These are phyloP conservation scores for Alternaria sp. DNA, from an alignment of 2,329 filamentous ascomycete genomes.

Conservation along the genomic window DNA sequence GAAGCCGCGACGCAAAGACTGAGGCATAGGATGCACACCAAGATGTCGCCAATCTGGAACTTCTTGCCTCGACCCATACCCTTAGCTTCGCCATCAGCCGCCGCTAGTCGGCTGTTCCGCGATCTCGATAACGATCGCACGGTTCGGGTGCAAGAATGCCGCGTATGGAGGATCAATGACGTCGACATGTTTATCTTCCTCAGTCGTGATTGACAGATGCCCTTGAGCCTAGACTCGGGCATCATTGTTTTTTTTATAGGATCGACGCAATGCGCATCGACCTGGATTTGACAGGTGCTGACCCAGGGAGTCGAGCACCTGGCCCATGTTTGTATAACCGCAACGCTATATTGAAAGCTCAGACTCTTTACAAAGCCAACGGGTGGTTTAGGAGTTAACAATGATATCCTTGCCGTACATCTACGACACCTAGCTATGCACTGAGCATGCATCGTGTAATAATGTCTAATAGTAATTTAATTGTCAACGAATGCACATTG, in stretches of 20 bases:
- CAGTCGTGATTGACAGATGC: neutral
- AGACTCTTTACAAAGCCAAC: neutral
- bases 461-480: neutral
- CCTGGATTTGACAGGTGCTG: neutral
- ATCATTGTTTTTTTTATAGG: neutral
- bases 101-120: slow-evolving; percentile 3
- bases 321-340: neutral
- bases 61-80: neutral
- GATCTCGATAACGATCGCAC: neutral
- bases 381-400: too few species aligned
- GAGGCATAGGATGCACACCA: neutral
- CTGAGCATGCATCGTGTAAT: neutral
- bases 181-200: neutral
- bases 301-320: neutral
- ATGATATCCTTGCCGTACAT: neutral
- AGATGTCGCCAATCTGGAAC: neutral
- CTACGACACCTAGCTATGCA: neutral
- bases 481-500: neutral
- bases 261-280: neutral
- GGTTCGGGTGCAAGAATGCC: neutral
- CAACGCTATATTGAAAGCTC: neutral
- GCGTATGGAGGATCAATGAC: neutral
- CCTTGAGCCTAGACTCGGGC: neutral
- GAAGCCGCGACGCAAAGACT: neutral
- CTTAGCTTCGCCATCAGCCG: neutral